phyloP scores from a whole-genome alignment of 129 eudicot species.

The Erigeron canadensis region DNA sequence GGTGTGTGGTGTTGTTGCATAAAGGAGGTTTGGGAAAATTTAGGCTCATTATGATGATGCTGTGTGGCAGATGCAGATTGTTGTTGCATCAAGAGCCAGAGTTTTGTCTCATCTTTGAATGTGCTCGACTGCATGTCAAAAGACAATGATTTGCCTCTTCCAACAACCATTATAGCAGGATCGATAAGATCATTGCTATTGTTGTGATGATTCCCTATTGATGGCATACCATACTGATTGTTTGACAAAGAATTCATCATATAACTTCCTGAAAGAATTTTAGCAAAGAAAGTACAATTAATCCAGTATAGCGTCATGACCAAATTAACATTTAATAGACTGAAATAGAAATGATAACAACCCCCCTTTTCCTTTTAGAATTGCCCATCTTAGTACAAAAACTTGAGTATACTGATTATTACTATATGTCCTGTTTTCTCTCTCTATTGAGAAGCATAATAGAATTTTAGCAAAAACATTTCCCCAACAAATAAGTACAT shows the following conservation, averaged over 20 bases:
- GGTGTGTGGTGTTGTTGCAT: slow-evolving; percentile 42
- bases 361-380: neutral
- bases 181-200: slow-evolving; percentile 41
- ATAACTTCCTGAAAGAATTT: slow-evolving; percentile 46
- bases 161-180: slow-evolving; percentile 49
- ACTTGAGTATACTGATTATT: neutral
- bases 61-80: slow-evolving; percentile 43
- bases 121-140: slow-evolving; percentile 34
- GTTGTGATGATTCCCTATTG: slow-evolving; percentile 35
- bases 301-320: too few relatives aligned
- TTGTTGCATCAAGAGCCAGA: slow-evolving; percentile 48
- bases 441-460: neutral
- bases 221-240: slow-evolving; percentile 36
- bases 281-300: neutral
- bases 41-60: slow-evolving; percentile 32
- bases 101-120: slow-evolving; percentile 37
- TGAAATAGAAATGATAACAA: too few relatives aligned
- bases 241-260: slow-evolving; percentile 37
- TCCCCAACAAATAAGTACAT: too few relatives aligned
- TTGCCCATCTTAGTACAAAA: neutral
- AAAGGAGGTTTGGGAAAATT: slow-evolving; percentile 35
- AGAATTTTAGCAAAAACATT: neutral
- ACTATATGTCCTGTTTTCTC: neutral
- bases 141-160: slow-evolving; percentile 40
- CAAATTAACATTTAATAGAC: too few relatives aligned